Percentiles rank a stretch among this genome's conserved stretches.
Evolutionary conservation across 2,329 filamentous ascomycete species (phyloP).

Genomic region (Celoporthe dispersa): DNA sequence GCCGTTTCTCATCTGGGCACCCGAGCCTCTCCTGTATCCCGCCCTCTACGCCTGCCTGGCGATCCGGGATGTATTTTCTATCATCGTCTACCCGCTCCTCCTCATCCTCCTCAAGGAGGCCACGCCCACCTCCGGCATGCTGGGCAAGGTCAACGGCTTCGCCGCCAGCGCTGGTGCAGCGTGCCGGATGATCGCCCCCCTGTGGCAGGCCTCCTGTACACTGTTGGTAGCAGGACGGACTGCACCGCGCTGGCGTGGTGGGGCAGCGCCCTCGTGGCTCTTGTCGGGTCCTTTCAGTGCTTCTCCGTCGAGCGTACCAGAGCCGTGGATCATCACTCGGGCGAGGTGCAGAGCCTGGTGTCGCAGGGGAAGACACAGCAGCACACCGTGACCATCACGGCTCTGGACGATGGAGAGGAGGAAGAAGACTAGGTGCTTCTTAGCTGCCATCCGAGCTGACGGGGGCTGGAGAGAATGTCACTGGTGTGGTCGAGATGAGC

Average conservation of each 20-base stretch:
- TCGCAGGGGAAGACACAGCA: slow-evolving; percentile 19
- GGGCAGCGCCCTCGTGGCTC: slow-evolving; percentile 60
- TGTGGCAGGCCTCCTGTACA: slow-evolving; percentile 66
- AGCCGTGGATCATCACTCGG: slow-evolving; percentile 18
- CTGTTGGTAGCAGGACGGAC: slow-evolving; percentile 60
- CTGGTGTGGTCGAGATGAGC: background rate
- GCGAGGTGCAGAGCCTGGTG: slow-evolving; percentile 24
- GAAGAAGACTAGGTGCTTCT: slow-evolving; percentile 15
- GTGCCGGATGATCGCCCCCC: slow-evolving; percentile 72
- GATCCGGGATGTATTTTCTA: slow-evolving; percentile 64
- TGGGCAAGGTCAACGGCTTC: slow-evolving; percentile 69
- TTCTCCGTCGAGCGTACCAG: slow-evolving; percentile 52
- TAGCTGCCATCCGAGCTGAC: background rate
- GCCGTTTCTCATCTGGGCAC: slow-evolving; percentile 61
- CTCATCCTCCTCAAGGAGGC: slow-evolving; percentile 72
- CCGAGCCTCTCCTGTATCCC: slow-evolving; percentile 53
- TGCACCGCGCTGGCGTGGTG: slow-evolving; percentile 69
- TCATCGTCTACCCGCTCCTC: slow-evolving; percentile 68
- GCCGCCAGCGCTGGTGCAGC: slow-evolving; percentile 68
- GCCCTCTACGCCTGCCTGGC: slow-evolving; percentile 63
- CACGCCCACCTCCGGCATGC: slow-evolving; percentile 57
- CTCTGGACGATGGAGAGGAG: slow-evolving; percentile 17
- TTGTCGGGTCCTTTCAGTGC: slow-evolving; percentile 63
- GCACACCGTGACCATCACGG: slow-evolving; percentile 17
- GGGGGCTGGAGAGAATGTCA: background rate